phyloP scores from a whole-genome alignment of 108 stramenopile genomes.

The Nitzschia palea region DNA sequence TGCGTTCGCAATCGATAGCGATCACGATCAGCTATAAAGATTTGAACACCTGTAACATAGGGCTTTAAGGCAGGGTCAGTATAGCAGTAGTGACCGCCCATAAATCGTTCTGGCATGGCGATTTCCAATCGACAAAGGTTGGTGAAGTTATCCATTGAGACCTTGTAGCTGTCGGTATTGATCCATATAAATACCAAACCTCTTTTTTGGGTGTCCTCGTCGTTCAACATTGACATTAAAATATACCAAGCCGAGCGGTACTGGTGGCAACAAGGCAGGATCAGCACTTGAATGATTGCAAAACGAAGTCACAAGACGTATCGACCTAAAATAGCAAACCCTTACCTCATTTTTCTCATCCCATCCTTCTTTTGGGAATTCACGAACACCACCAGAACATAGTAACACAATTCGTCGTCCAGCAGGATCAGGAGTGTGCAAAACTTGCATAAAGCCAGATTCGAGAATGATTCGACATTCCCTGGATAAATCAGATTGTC shows the following conservation, averaged over 20 bases:
- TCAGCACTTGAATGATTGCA: not conserved
- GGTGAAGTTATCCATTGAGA: not conserved
- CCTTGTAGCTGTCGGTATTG: not conserved
- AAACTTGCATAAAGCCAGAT: slow-evolving; percentile 15
- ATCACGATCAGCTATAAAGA: not conserved
- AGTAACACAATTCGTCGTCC: slow-evolving; percentile 20
- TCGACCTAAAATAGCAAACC: not conserved
- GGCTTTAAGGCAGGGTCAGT: not conserved
- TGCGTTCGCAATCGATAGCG: slow-evolving; percentile 10
- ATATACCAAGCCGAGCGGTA: slow-evolving; percentile 16
- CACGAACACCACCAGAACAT: not conserved
- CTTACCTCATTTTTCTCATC: not conserved
- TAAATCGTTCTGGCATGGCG: not conserved
- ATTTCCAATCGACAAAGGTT: not conserved
- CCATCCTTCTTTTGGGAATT: not conserved
- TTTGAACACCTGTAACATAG: not conserved
- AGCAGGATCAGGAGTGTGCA: slow-evolving; percentile 5
- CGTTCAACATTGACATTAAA: not conserved
- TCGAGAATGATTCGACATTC: not conserved
- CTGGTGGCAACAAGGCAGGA: too few species aligned
- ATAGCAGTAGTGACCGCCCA: not conserved
- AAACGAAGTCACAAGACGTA: not conserved
- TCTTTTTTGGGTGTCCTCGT: slow-evolving; percentile 11
- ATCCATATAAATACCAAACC: not conserved
- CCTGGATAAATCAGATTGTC: slow-evolving; percentile 6